A percentile compares a stretch with the other conserved stretches of the same genome.
Conservation (phyloP, 163 green algal species). For the Prototheca wickerhamii region DNA sequence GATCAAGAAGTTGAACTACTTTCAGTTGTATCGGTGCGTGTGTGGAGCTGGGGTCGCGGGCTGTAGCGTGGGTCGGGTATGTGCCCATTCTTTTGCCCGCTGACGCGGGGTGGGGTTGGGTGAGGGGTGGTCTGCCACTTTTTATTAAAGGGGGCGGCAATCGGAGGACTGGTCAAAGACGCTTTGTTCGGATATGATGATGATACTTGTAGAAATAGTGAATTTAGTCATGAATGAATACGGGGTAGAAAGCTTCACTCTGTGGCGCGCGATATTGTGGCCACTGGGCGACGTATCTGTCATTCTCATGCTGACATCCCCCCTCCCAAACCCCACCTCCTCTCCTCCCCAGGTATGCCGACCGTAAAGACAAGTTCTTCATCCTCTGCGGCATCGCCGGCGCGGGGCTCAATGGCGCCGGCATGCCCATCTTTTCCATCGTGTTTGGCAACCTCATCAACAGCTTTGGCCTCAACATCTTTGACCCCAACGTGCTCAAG, state of each 20-base stretch:
- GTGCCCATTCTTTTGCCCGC: too few species aligned
- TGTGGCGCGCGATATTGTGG: too few species aligned
- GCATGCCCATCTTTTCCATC: slow-evolving; percentile 54
- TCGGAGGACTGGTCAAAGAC: too few species aligned
- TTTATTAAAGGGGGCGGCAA: too few species aligned
- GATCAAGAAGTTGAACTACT: background rate
- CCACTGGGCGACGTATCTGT: too few species aligned
- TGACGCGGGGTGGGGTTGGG: too few species aligned
- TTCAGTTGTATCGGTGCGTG: background rate
- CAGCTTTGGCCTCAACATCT: slow-evolving; percentile 17
- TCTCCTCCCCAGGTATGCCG: slow-evolving; percentile 16
- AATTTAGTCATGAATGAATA: too few species aligned
- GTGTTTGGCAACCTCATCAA: slow-evolving; percentile 56
- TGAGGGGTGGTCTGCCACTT: too few species aligned
- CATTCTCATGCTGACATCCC: too few species aligned
- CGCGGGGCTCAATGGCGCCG: slow-evolving; percentile 30
- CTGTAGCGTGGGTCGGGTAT: background rate
- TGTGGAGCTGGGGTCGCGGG: background rate
- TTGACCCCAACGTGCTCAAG: slow-evolving; percentile 7
- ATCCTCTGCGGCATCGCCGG: slow-evolving; percentile 29
- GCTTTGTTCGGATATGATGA: too few species aligned
- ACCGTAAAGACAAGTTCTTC: slow-evolving; percentile 25
- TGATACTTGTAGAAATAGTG: too few species aligned
- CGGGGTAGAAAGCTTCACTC: too few species aligned
- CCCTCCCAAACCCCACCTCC: background rate